phyloP scores from a whole-genome alignment of 768 basidiomycete genomes.

The Paxillus rubicundulus region DNA sequence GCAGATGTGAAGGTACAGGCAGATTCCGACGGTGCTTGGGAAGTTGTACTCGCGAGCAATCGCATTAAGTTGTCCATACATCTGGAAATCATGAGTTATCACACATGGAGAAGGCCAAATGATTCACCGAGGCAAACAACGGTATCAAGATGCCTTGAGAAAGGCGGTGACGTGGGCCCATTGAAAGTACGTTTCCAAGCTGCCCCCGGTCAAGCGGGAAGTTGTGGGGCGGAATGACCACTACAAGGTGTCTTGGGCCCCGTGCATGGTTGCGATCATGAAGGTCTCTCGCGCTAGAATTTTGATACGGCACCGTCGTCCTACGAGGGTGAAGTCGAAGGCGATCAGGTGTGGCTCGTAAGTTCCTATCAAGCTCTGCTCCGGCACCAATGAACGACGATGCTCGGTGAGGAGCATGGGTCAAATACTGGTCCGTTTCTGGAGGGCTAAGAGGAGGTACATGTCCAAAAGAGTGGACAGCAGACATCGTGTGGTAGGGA shows the following conservation, averaged over 20 bases:
- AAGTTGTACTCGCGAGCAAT: constrained; percentile 83
- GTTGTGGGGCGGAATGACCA: constrained; percentile 63
- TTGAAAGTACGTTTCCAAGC: constrained; percentile 55
- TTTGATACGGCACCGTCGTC: constrained; percentile 54
- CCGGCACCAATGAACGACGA: not conserved
- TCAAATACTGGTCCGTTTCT: constrained; percentile 32
- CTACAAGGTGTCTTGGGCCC: constrained; percentile 52
- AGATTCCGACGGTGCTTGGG: constrained; percentile 72
- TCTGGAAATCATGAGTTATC: constrained; percentile 38
- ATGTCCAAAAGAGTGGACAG: constrained; percentile 35
- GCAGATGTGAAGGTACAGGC: constrained; percentile 68
- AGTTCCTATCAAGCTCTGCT: constrained; percentile 14
- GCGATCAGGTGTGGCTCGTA: constrained; percentile 7
- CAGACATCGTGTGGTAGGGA: constrained; percentile 41
- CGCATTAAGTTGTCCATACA: constrained; percentile 72
- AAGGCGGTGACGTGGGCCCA: constrained; percentile 57
- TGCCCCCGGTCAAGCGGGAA: constrained; percentile 58
- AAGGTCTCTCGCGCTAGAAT: constrained; percentile 42
- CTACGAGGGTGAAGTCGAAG: constrained; percentile 37
- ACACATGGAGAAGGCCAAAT: not conserved
- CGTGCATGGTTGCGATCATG: constrained; percentile 41
- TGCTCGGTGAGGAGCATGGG: not conserved
- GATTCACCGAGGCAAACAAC: constrained; percentile 63
- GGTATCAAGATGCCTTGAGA: constrained; percentile 74
- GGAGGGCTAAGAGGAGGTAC: constrained; percentile 36